Conservation (phyloP, 306 rosid species). For the Lotus japonicus region DNA sequence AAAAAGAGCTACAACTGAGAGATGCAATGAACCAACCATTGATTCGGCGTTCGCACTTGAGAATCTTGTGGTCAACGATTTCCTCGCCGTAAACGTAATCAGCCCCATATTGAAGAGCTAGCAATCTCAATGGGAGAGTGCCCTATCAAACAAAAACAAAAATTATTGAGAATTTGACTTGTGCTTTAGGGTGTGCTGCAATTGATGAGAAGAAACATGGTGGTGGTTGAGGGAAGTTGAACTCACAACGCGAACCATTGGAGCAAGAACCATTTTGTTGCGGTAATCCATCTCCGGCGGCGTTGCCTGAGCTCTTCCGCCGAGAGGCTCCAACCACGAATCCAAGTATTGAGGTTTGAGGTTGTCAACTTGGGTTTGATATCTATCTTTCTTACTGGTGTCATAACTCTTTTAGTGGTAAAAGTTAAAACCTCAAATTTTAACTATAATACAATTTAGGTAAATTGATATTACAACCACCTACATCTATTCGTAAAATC, state of each 20-base stretch:
- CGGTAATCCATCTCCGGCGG: conserved; percentile 54
- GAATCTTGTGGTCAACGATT: conserved; percentile 69
- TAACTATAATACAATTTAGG: no score
- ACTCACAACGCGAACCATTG: conserved; percentile 97
- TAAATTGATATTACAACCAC: no score
- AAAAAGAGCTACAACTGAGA: no score
- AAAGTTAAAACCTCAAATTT: no score
- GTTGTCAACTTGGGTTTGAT: not conserved
- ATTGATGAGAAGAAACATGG: not conserved
- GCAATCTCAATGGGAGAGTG: conserved; percentile 73
- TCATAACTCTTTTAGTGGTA: no score
- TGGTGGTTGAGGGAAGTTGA: not conserved
- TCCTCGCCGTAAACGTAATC: conserved; percentile 80
- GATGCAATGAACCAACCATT: no score
- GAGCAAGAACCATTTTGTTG: conserved; percentile 81
- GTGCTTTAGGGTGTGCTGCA: no score
- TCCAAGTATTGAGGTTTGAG: not conserved
- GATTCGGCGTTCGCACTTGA: conserved; percentile 78
- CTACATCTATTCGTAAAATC: no score
- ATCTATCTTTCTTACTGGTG: no score
- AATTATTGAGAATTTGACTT: not conserved
- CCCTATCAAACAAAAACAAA: conserved; percentile 42
- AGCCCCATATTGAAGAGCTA: conserved; percentile 84
- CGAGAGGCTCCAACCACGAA: not conserved
- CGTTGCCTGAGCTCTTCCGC: not conserved